These are phyloP conservation scores for Xanthoconium purpureum DNA, from an alignment of 768 basidiomycete species.

Conservation along the genomic window DNA sequence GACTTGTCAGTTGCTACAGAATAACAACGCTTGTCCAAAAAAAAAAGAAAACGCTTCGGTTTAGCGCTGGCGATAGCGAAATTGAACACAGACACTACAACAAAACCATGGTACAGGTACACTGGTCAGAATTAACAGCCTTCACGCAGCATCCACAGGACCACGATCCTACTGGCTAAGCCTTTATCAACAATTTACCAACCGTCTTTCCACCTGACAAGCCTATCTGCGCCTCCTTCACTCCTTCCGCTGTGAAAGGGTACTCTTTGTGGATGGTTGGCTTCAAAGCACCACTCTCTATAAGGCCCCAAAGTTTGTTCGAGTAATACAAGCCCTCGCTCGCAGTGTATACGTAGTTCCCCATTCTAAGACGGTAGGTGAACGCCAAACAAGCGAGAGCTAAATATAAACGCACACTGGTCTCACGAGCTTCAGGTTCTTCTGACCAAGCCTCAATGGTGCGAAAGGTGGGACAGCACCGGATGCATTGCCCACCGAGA, in stretches of 20 bases:
- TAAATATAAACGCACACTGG: conserved; percentile 53
- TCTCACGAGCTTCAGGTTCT: conserved; percentile 76
- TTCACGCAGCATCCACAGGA: neutral
- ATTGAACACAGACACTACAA: too few species aligned
- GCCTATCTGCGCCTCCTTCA: conserved; percentile 73
- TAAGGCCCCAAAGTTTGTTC: conserved; percentile 57
- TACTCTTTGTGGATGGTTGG: conserved; percentile 75
- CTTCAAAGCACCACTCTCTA: conserved; percentile 59
- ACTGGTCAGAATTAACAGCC: neutral
- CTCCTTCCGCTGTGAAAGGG: conserved; percentile 78
- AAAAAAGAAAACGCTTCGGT: too few species aligned
- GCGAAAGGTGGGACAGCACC: conserved; percentile 77
- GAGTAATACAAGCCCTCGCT: conserved; percentile 72
- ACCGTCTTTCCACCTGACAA: conserved; percentile 72
- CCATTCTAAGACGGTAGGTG: conserved; percentile 45
- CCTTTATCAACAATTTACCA: conserved; percentile 84
- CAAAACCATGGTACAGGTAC: conserved; percentile 1
- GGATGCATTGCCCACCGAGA: conserved; percentile 90
- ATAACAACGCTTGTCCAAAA: too few species aligned
- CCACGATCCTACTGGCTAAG: conserved; percentile 30
- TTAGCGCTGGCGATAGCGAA: too few species aligned
- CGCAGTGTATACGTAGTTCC: conserved; percentile 68
- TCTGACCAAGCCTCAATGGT: conserved; percentile 68
- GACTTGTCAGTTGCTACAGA: too few species aligned
- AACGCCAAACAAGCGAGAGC: neutral